Base-by-base conservation (phyloP, 352 stramenopile genomes). In the Phytopythium boreale region DNA sequence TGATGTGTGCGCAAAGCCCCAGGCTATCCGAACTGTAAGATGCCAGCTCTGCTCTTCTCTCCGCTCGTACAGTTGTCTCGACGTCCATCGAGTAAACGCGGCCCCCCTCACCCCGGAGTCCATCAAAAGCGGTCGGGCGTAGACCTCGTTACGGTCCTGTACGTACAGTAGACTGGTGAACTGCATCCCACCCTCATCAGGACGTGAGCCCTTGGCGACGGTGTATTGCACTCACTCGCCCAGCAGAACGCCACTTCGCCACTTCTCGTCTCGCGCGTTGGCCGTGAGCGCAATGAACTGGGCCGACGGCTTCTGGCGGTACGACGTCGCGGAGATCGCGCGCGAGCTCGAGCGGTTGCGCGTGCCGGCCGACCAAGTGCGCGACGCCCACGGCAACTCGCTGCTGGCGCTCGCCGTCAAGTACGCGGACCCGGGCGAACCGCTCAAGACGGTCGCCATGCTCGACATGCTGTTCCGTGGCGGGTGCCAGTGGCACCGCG, bases 301-400 rank as follows among this genome's bases (percentile, higher is more conserved):
- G 56, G 56, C 56, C 37, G 56, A 61, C 36, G 14, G 36, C 22
- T 61, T 61, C 56, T 61, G 56, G 56, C 34, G 37, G 36, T 61
- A 61, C 56, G 56, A 61, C 37, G 36, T 37, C 1, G 36, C 39
- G 22, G 56, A 49, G 36, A 37, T 61, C n/a, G 37, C 34, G 56
- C 36, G 15, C 22, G 56, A n/a, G 22, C 56, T 61, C 3, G 36
- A 51, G 20, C n/a, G 2, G 29, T 8, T 44, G 37, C n/a, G 15
- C 19, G 2, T 19, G 9, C 17, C 56, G 4, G 34, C 24, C 1
- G 22, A 34, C 22, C 37, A 51, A 22, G 56, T 22, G 56, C 19
- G 37, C 9, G 56, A 61, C 56, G 36, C 36, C 7, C 31, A 50
- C 56, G 36, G 56, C n/a, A 47, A 24, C 56, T 61, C 56, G 37